Evolutionary conservation across 768 basidiomycete species (phyloP), one percentile per base, ranked within the genome.

Genomic region (Lentinula raphanica): DNA sequence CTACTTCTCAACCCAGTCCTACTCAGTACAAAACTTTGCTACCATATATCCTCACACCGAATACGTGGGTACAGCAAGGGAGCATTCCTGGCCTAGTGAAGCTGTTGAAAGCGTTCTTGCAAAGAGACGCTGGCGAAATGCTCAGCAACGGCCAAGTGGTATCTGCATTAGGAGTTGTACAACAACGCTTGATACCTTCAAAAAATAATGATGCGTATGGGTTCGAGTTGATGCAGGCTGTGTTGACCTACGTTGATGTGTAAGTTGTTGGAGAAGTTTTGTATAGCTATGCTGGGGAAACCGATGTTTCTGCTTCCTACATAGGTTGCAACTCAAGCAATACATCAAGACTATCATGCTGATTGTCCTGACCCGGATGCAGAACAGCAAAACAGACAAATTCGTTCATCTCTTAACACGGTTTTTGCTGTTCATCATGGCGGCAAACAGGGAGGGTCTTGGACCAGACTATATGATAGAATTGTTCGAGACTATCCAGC

Each of bases 11-110:
- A 15, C 51, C 79, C 6, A 77, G 95, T 2, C 94, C 96, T 1
- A 71, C 76, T 0, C 82, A 88, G 56, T 99, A 98, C 73, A 85
- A 86, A 27, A 74, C 79, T 28, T 77, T 98, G 8, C 79, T 98
- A 5, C 88, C 86, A 0, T 86, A 93, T 66, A 77, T 99, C 17
- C 82, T 98, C 45, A 90, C 87, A 0, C 93, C 94, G 0, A 77
- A 85, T 0, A 79, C 88, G 5, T 99, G 97, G 96, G 86, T 89
- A 68, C 92, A 94, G 68, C 89, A 95, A 65, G 97, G 97, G 11
- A 94, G 89, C 67, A 86, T 99, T 42, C 97, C 97, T 0, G 95
- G 94, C 1, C 81, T 99, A 2, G 94, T 96, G 19, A 86, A 91
- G 63, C 76, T 98, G 17, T 77, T 98, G 54, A 87, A 87, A 53